phyloP scores from a whole-genome alignment of 805 yeast genomes.

The Nakazawaea populi region DNA sequence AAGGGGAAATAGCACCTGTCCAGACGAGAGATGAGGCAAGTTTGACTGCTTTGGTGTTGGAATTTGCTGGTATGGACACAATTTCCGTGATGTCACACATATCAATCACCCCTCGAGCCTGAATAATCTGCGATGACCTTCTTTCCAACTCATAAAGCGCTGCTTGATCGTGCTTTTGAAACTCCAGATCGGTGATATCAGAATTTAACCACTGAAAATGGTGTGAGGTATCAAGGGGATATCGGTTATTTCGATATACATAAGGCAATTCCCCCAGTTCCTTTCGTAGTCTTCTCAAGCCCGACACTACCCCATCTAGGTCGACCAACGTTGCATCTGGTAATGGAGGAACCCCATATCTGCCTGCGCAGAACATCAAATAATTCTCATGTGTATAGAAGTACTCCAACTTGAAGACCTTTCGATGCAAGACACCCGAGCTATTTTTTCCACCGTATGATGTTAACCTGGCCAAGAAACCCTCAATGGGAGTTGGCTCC shows the following conservation, averaged over 20 bases:
- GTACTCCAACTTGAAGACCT: conserved; percentile 52
- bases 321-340: conserved; percentile 25
- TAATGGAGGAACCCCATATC: conserved; percentile 57
- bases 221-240: conserved; percentile 37
- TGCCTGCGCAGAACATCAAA: conserved; percentile 51
- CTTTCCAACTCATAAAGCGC: conserved; percentile 69
- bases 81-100: conserved; percentile 42
- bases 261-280: conserved; percentile 24
- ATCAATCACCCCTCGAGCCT: conserved; percentile 60
- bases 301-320: conserved; percentile 22
- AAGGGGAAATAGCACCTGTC: conserved; percentile 16
- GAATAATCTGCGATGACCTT: conserved; percentile 45
- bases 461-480: conserved; percentile 59
- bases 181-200: conserved; percentile 28
- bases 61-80: conserved; percentile 21
- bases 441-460: conserved; percentile 37
- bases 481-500: conserved; percentile 80
- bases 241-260: conserved; percentile 48
- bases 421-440: conserved; percentile 22
- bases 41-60: conserved; percentile 20
- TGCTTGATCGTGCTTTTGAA: conserved; percentile 41
- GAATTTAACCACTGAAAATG: conserved; percentile 62
- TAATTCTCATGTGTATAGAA: conserved; percentile 57
- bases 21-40: conserved; percentile 26
- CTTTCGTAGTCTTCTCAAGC: conserved; percentile 18